phyloP scores from a whole-genome alignment of 2,329 filamentous ascomycete species.

The Laburnicola sp. region DNA sequence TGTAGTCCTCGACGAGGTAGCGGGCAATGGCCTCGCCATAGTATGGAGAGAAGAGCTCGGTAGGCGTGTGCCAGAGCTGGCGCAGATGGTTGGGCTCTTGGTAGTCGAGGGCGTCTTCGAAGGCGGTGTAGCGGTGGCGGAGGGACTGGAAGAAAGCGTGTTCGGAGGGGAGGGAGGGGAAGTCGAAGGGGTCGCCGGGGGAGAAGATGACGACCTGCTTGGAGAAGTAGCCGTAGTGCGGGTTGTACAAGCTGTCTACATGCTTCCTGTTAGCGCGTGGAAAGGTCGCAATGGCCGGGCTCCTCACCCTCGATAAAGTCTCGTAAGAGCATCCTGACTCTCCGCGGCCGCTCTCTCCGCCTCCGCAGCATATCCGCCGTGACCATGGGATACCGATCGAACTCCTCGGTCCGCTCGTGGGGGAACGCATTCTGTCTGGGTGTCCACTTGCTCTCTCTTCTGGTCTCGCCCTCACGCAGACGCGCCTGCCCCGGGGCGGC shows the following conservation, averaged over 20 bases:
- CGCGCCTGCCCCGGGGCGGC: constrained; percentile 11
- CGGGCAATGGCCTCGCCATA: constrained; percentile 98
- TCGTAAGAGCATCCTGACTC: constrained; percentile 94
- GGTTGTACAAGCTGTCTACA: constrained; percentile 89
- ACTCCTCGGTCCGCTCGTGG: constrained; percentile 77
- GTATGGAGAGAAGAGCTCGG: constrained; percentile 92
- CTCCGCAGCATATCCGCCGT: constrained; percentile 76
- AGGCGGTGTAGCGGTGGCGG: constrained; percentile 79
- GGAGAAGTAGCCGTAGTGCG: constrained; percentile 92
- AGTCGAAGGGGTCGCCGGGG: constrained; percentile 88
- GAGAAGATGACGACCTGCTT: constrained; percentile 97
- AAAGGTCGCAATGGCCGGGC: neutral
- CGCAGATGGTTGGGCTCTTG: constrained; percentile 72
- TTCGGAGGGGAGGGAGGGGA: constrained; percentile 78
- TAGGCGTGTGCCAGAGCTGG: constrained; percentile 98
- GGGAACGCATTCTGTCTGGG: constrained; percentile 77
- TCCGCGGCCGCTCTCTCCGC: constrained; percentile 73
- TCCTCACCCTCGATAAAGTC: constrained; percentile 92
- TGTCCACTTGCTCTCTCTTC: constrained; percentile 77
- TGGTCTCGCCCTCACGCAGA: constrained; percentile 40
- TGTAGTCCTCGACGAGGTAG: constrained; percentile 94
- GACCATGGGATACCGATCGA: constrained; percentile 78
- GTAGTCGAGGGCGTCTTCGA: constrained; percentile 84
- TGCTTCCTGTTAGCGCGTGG: constrained; percentile 15
- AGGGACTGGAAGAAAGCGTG: constrained; percentile 79